Base-by-base conservation (phyloP, 495 filamentous ascomycete species). In the Aspergillus campestris region DNA sequence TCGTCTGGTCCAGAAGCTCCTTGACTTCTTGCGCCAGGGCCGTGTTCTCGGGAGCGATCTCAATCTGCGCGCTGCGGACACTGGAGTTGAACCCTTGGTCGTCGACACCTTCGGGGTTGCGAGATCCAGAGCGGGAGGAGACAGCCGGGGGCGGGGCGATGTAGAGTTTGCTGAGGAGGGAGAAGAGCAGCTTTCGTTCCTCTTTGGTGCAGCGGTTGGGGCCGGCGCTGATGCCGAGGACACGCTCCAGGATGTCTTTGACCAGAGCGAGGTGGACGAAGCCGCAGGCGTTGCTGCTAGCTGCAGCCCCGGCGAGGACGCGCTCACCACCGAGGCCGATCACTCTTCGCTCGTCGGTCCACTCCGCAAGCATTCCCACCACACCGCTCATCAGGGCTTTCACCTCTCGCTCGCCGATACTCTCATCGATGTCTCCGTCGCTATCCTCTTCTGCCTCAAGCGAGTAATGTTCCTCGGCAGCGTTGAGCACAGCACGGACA, bases 271-370 rank as follows among this genome's bases (percentile, higher is more conserved):
- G 44, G 41, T 65, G 61, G 3, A 78, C 82, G 64, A 83, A 84
- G 69, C 72, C 51, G 68, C 68, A 69, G 6, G 62, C 66, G 37
- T 38, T 65, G 47, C 63, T 65, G 48, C 73, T 77, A 55, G 75
- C 76, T 29, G 81, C 63, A 24, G 73, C 80, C 8, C 80, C 78
- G 3, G 58, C 52, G 10, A 73, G 54, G 8, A 73, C 56, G 31
- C 71, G 68, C 34, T 81, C 72, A 32, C 78, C 69, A 1, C 77
- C 81, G 8, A 87, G 74, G 1, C 82, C 77, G 41, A 92, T 82
- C 43, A 89, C 84, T 56, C 90, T 85, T 13, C 94, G 75, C 44
- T 90, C 87, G 63, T 98, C 92, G 4, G 92, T 97, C 92, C 92
- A 98, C 58, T 98, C 92, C 1, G 88, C 77, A 2, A 98, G 62